Percentiles rank a stretch among this genome's conserved stretches.
These are phyloP conservation scores for Bipolaris zeicola DNA, from an alignment of 2,329 filamentous ascomycete species.

Conservation along the genomic window DNA sequence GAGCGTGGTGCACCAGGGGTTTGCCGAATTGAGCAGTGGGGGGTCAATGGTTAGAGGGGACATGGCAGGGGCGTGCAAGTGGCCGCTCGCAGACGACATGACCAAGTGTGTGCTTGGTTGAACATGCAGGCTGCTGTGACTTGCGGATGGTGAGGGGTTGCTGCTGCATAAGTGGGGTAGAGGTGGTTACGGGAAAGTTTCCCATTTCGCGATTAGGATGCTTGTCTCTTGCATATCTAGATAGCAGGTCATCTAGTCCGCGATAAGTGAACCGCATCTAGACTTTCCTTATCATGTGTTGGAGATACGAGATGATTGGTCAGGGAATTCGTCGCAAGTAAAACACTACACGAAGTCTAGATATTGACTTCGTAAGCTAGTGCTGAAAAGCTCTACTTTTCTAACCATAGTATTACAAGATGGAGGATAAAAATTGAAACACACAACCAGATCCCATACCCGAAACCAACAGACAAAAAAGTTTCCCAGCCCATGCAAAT, in stretches of 20 bases:
- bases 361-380: not conserved
- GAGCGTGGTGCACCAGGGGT: conserved; percentile 73
- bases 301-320: too few species aligned
- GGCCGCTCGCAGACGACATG: not conserved
- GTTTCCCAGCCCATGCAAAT: conserved; percentile 7
- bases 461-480: not conserved
- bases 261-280: too few species aligned
- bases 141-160: not conserved
- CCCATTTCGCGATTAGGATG: too few species aligned
- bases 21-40: conserved; percentile 75
- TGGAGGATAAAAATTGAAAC: not conserved
- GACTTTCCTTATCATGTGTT: too few species aligned
- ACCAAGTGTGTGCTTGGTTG: not conserved
- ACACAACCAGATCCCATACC: not conserved
- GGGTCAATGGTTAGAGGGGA: conserved; percentile 60
- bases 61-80: conserved; percentile 18
- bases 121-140: not conserved
- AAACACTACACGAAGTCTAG: not conserved
- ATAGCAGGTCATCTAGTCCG: too few species aligned
- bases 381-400: not conserved
- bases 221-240: too few species aligned
- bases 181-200: not conserved
- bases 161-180: conserved; percentile 1
- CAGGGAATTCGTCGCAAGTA: not conserved
- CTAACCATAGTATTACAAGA: conserved; percentile 3